A percentile compares a stretch with the other conserved stretches of the same genome.
Evolutionary conservation across 2,329 filamentous ascomycete genomes (phyloP).

Genomic region (Corniculantispora saksenae): DNA sequence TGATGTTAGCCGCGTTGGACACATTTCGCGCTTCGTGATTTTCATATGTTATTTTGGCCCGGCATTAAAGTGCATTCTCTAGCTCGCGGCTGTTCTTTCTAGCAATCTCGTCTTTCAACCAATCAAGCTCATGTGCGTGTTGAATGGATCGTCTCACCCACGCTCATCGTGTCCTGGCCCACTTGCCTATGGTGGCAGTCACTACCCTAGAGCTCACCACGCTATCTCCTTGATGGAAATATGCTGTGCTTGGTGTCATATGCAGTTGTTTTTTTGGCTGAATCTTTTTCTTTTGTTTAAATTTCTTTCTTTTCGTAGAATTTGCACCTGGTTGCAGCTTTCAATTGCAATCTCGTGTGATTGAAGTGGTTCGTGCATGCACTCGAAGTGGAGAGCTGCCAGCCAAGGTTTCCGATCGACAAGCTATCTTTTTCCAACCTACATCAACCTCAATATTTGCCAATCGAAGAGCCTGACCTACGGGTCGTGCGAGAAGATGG

Average conservation of each 20-base stretch:
- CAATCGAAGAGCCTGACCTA: constrained; percentile 3
- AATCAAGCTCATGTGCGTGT: too few relatives aligned
- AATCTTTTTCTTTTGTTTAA: background rate
- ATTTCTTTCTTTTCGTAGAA: background rate
- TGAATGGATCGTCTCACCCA: background rate
- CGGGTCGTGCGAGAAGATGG: constrained; percentile 38
- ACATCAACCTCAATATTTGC: constrained; percentile 24
- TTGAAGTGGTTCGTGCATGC: background rate
- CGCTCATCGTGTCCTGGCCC: background rate
- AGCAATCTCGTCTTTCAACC: too few relatives aligned
- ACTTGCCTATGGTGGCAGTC: background rate
- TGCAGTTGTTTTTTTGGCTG: background rate
- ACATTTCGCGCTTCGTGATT: background rate
- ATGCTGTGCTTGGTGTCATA: background rate
- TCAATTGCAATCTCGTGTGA: background rate
- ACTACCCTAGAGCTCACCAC: background rate
- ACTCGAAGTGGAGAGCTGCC: background rate
- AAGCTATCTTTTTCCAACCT: background rate
- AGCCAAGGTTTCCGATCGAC: background rate
- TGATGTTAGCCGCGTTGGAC: background rate
- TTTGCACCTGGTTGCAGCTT: background rate
- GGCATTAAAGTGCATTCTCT: background rate
- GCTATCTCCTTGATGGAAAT: too few relatives aligned
- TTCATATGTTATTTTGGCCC: background rate
- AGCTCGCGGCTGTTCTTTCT: background rate